These are phyloP conservation scores for Raffaelea deltoideospora DNA, from an alignment of 2,329 filamentous ascomycete genomes.

Conservation along the genomic window DNA sequence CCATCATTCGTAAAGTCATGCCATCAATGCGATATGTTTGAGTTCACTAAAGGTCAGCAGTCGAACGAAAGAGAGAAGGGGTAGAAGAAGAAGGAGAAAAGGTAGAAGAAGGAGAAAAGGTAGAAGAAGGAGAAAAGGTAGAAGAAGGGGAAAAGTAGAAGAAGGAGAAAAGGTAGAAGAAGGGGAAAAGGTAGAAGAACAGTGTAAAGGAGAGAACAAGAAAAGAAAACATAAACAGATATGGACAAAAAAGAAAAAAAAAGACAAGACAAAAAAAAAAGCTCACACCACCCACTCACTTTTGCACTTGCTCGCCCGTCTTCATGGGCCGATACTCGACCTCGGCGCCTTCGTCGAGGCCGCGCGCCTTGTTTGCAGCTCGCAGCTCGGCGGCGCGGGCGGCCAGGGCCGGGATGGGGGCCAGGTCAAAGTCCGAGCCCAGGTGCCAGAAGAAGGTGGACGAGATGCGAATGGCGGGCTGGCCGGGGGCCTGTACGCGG, in stretches of 20 bases:
- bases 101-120: too few relatives aligned
- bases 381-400: constrained; percentile 28
- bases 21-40: constrained; percentile 38
- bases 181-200: background rate
- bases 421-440: constrained; percentile 38
- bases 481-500: constrained; percentile 23
- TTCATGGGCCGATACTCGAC: constrained; percentile 36
- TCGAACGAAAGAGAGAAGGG: background rate
- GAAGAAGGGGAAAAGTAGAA: too few relatives aligned
- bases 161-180: background rate
- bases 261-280: too few relatives aligned
- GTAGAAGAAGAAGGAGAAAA: constrained; percentile 4
- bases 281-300: too few relatives aligned
- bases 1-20: too few relatives aligned
- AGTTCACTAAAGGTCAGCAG: constrained; percentile 22
- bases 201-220: constrained; percentile 5
- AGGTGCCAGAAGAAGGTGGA: constrained; percentile 49
- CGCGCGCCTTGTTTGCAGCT: constrained; percentile 29
- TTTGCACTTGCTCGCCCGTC: constrained; percentile 43
- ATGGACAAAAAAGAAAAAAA: constrained; percentile 4
- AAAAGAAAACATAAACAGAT: background rate
- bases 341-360: constrained; percentile 37
- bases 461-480: constrained; percentile 41
- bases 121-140: too few relatives aligned
- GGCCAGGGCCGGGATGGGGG: constrained; percentile 31